These are phyloP conservation scores for Fusarium sp. DNA, from an alignment of 2,329 filamentous ascomycete species.

Conservation along the genomic window DNA sequence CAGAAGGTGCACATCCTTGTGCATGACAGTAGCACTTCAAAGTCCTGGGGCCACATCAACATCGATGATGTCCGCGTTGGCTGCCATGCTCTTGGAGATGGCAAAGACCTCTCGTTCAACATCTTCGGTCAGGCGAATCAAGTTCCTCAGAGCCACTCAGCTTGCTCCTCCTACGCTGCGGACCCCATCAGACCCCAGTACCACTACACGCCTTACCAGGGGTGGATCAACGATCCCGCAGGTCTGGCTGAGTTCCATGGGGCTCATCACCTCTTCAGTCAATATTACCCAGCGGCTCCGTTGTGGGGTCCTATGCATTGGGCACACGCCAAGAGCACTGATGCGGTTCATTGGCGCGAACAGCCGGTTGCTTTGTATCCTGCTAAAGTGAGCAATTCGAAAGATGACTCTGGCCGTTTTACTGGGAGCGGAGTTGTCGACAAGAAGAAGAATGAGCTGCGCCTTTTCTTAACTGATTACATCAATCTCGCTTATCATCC, in stretches of 20 bases:
- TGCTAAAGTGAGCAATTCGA: conserved; percentile 10
- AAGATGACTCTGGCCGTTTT: conserved; percentile 37
- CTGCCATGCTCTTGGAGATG: conserved; percentile 38
- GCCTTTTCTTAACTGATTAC: conserved; percentile 39
- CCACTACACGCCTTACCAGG: conserved; percentile 43
- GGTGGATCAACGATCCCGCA: conserved; percentile 44
- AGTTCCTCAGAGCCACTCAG: conserved; percentile 2
- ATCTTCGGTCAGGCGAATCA: conserved; percentile 45
- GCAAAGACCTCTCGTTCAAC: conserved; percentile 36
- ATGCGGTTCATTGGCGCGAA: conserved; percentile 41
- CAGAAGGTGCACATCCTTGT: conserved; percentile 37
- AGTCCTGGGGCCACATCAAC: conserved; percentile 45
- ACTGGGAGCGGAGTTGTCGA: conserved; percentile 39
- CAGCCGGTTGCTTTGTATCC: conserved; percentile 33
- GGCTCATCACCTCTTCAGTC: conserved; percentile 43
- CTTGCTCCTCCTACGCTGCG: conserved; percentile 36
- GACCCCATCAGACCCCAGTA: conserved; percentile 42
- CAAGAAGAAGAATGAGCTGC: conserved; percentile 20
- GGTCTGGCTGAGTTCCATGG: conserved; percentile 39
- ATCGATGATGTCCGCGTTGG: conserved; percentile 46
- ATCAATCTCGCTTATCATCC: conserved; percentile 39
- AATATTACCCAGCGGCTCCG: conserved; percentile 38
- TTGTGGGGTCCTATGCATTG: conserved; percentile 43
- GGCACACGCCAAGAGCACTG: conserved; percentile 38
- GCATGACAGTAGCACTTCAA: conserved; percentile 32